A percentile compares a stretch with the other conserved stretches of the same genome.
Conservation (phyloP, 83 land plant species). For the Thuja plicata region DNA sequence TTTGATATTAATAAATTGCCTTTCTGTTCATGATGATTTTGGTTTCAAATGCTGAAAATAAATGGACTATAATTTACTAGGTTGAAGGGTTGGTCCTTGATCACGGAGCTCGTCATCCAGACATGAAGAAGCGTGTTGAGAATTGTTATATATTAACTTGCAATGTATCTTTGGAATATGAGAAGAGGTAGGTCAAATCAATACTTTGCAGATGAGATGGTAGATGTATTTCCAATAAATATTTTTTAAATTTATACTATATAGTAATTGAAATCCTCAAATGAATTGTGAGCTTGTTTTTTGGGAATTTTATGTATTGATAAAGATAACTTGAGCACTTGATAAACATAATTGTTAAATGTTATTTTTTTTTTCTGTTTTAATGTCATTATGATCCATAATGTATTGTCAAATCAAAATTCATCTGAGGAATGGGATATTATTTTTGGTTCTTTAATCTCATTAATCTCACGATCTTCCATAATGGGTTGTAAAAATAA, state of each 20-base stretch:
- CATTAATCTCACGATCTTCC: neutral
- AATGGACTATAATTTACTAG: conserved; percentile 18
- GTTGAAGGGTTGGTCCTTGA: conserved; percentile 99
- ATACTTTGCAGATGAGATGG: neutral
- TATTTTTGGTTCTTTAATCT: neutral
- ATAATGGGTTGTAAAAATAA: no score
- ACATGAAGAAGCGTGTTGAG: conserved; percentile 94
- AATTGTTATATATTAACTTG: conserved; percentile 92
- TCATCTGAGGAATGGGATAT: no score
- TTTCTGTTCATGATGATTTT: neutral
- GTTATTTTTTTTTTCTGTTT: neutral
- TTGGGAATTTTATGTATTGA: neutral
- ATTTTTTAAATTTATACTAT: no score
- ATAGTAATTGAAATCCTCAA: neutral
- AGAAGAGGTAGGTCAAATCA: conserved; percentile 69
- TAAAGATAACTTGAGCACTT: neutral
- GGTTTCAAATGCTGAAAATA: neutral
- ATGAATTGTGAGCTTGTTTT: neutral
- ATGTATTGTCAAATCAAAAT: no score
- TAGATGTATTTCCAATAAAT: neutral
- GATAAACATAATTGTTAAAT: neutral
- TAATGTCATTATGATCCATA: neutral
- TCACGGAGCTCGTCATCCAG: conserved; percentile 99
- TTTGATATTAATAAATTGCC: neutral
- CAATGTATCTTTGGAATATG: conserved; percentile 97